These are phyloP conservation scores for Pythium folliculosum DNA, from an alignment of 352 stramenopile species.

Conservation along the genomic window DNA sequence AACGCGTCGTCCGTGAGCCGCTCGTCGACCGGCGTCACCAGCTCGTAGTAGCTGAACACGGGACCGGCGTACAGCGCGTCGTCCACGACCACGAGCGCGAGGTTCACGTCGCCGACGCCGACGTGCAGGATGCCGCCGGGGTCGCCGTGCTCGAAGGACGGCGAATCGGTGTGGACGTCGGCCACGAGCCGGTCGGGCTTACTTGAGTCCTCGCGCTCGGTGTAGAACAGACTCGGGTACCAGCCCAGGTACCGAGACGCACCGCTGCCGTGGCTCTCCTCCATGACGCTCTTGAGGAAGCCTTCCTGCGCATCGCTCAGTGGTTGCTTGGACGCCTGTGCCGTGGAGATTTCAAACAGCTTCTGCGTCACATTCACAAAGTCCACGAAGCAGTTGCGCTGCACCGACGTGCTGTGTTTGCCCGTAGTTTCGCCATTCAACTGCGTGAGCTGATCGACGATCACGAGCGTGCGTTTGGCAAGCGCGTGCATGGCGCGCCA, in stretches of 20 bases:
- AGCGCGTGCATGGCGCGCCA: constrained; percentile 25
- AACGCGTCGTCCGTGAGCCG: constrained; percentile 33
- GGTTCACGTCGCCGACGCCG: constrained; percentile 26
- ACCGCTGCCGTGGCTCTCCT: constrained; percentile 21
- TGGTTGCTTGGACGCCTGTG: background rate
- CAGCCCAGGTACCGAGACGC: constrained; percentile 28
- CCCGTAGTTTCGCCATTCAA: background rate
- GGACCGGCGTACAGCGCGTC: constrained; percentile 34
- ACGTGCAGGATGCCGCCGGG: constrained; percentile 33
- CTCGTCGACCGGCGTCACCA: constrained; percentile 31
- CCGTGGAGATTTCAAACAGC: constrained; percentile 14
- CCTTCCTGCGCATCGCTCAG: constrained; percentile 15
- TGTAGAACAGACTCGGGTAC: constrained; percentile 37
- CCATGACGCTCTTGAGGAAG: constrained; percentile 27
- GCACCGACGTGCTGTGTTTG: too few species aligned
- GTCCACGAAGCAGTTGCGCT: constrained; percentile 4
- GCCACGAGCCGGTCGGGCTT: constrained; percentile 31
- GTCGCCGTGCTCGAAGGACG: constrained; percentile 32
- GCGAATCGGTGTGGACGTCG: constrained; percentile 33
- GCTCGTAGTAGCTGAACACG: constrained; percentile 41
- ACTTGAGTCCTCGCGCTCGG: constrained; percentile 29
- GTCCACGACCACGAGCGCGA: constrained; percentile 21
- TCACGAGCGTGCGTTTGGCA: background rate
- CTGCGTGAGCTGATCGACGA: background rate
- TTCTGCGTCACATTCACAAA: constrained; percentile 13